These are phyloP conservation scores for Phytophthora boehmeriae DNA, from an alignment of 352 stramenopile genomes.

Conservation along the genomic window DNA sequence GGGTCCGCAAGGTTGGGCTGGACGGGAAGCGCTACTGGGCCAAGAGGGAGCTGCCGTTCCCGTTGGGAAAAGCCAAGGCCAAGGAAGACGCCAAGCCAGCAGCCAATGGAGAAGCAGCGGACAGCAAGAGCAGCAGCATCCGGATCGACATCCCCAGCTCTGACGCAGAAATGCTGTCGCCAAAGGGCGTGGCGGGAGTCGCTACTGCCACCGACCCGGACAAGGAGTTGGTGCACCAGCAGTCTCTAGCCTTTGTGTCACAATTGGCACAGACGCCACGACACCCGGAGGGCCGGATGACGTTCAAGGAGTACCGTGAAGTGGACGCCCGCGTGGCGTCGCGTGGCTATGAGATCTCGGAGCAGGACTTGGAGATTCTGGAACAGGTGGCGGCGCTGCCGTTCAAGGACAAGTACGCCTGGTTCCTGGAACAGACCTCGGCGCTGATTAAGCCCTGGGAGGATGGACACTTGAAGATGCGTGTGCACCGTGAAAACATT, in stretches of 20 bases:
- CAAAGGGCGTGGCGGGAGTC: conserved; percentile 22
- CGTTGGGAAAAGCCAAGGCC: conserved; percentile 40
- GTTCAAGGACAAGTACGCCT: conserved; percentile 90
- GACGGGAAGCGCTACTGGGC: conserved; percentile 88
- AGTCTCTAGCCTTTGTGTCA: conserved; percentile 87
- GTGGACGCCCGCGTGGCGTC: conserved; percentile 85
- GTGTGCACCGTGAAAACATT: conserved; percentile 83
- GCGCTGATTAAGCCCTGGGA: conserved; percentile 87
- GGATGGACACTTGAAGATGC: conserved; percentile 86
- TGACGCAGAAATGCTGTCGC: conserved; percentile 52
- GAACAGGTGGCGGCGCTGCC: conserved; percentile 84
- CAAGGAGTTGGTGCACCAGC: conserved; percentile 80
- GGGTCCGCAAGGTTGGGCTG: conserved; percentile 80
- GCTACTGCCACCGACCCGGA: conserved; percentile 23
- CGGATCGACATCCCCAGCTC: conserved; percentile 50
- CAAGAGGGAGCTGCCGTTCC: conserved; percentile 68
- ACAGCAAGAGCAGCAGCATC: conserved; percentile 19
- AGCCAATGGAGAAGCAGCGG: conserved; percentile 1
- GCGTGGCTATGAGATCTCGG: conserved; percentile 87
- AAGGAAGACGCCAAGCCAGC: conserved; percentile 22
- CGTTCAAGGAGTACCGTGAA: conserved; percentile 89
- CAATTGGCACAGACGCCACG: conserved; percentile 82
- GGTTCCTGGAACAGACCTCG: conserved; percentile 86
- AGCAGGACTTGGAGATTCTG: conserved; percentile 87
- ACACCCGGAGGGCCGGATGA: conserved; percentile 85